Base-by-base conservation (phyloP, 345 rosid genomes). In the Turritis glabra region DNA sequence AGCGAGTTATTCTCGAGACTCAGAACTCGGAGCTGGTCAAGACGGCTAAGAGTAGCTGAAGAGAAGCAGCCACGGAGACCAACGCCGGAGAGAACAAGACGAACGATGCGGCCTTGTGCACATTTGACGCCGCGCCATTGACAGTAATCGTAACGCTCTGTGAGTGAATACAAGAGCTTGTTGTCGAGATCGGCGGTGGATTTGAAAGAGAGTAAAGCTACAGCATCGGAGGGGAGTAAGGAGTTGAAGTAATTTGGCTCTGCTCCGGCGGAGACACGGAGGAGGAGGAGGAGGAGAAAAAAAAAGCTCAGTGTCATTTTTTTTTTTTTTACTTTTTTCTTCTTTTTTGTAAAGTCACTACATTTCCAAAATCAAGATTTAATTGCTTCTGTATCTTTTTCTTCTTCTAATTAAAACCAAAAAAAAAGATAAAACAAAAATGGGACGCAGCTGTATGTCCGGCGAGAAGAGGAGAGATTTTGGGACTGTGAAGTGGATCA, bases 61-160 rank as follows among this genome's bases (percentile, higher is more conserved):
- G 96, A 74, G 55, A 95, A 80, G 50, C 53, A 51, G 48, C 99
- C 99, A 7, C 95, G 96, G 61, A 91, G 88, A 27, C 82, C 83
- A 73, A 63, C 77, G 48, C 82, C 61, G 14, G 81, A 85, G 74
- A 90, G 85, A 32, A 81, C 71, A 63, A 86, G 69, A 37, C 97
- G 97, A 51, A 94, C 90, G 22, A 94, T 85, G 2, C 96, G 90
- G 58, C 96, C 92, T 22, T 90, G 97, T 2, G 78, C 81, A 55
- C 99, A 94, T 64, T 85, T 86, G 38, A 90, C 90, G 46, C 99
- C 99, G 18, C 77, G 97, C 97, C 98, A 94, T 72, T 89, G 93
- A 69, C 98, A 94, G 84, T 84, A 91, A 58, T 94, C 97, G 87
- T 84, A 91, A 60, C 89, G 96, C 83, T 88, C 95, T 6, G 83